Base-by-base conservation (phyloP, 164 flowering plant genomes). In the Vitis vinifera region DNA sequence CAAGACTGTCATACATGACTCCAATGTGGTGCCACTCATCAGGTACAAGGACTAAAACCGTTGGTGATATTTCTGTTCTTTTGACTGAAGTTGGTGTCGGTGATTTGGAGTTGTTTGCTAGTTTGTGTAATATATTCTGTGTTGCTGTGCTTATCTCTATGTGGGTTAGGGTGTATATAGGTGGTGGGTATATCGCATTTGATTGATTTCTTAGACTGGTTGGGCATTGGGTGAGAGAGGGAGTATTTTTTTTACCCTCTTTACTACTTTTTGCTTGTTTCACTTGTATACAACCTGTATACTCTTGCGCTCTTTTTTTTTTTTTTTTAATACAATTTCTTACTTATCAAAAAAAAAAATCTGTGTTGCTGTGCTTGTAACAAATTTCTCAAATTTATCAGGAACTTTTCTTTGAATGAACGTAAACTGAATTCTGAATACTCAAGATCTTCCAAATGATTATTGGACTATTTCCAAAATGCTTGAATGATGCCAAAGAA, bases 1-100 rank as follows among this genome's bases (percentile, higher is more conserved):
- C 62, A 83, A 75, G 80, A 59, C 73, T 13, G 84, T 82, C 63
- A 80, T 94, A 8, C 71, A 79, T 23, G 86, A 84, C 11, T 87
- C 89, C 57, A 73, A 84, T 23, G 89, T 92, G 62, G 91, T 94
- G 49, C 89, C 90, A 1, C 82, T 92, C 17, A 78, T 94, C 65
- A 83, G 97, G 99, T 92, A 78, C 10, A 48, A n/a, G 53, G n/a
- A 23, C 17, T 51, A 11, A 10, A 37, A 16, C 62, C 53, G 10
- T 15, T 48, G 31, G 14, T 13, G 1, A 30, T 4, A 9, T 50
- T 55, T 17, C 8, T 57, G n/a, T 16, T 13, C 2, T 58, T 63
- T 51, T 14, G 11, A 10, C 53, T 44, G 8, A 27, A 58, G 52
- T 56, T 68, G 52, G 10, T 57, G 5, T 30, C 27, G 47, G 10